Conservation (phyloP, 306 rosid genomes). For the Cucumis melo region DNA sequence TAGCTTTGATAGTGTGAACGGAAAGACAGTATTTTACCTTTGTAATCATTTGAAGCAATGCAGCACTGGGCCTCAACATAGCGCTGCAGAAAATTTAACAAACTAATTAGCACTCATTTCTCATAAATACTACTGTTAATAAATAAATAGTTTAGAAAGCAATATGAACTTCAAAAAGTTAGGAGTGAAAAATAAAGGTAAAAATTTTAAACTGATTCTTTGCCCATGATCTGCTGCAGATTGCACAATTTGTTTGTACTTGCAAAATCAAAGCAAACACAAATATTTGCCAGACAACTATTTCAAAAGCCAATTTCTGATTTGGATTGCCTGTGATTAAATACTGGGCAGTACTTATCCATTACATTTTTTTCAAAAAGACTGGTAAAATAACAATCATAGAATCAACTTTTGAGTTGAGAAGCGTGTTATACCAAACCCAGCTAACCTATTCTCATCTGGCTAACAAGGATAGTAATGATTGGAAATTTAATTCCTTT, state of each 20-base stretch:
- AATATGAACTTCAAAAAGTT: background rate
- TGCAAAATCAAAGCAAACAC: background rate
- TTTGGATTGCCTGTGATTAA: background rate
- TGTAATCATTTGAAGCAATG: constrained; percentile 81
- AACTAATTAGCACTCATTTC: background rate
- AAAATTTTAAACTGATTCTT: background rate
- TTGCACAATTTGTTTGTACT: background rate
- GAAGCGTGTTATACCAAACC: background rate
- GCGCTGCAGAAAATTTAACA: constrained; percentile 38
- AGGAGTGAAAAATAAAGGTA: background rate
- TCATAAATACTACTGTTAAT: background rate
- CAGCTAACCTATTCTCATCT: background rate
- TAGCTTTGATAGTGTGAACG: background rate
- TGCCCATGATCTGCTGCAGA: background rate
- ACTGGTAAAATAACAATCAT: background rate
- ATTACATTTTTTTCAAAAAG: background rate
- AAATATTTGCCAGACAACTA: background rate
- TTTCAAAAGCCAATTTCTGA: background rate
- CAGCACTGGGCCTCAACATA: constrained; percentile 97
- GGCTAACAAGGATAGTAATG: background rate
- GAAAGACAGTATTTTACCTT: constrained; percentile 36
- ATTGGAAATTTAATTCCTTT: background rate
- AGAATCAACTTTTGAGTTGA: background rate
- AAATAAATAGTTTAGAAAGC: background rate
- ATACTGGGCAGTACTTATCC: background rate